Evolutionary conservation across 2,329 filamentous ascomycete species (phyloP), one percentile per base, ranked within the genome.

Genomic region (Fonsecaea nubica): DNA sequence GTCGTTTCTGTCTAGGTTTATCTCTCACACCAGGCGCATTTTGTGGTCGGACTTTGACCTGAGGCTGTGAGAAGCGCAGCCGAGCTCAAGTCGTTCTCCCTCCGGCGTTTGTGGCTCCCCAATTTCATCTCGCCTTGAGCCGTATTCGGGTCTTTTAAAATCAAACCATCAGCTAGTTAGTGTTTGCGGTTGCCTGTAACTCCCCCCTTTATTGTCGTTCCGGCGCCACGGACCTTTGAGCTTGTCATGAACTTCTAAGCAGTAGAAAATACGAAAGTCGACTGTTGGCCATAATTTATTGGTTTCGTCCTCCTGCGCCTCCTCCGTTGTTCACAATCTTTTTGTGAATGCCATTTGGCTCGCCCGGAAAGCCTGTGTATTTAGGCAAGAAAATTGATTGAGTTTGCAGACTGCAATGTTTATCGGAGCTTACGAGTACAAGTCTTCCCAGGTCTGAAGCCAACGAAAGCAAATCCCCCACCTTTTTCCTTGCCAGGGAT

Each of bases 31-130:
- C 25, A 25, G 54, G 6, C 25, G 25, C 25, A 25, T 25, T 58
- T n/a, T 65, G 54, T 65, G 63, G 63, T 58, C 63, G 63, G 63
- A 65, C 63, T 62, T 48, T 50, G 57, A 18, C 38, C 40, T 61
- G 58, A 54, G 58, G 58, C 58, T 40, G 10, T 54, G 33, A 33
- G 13, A 2, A 10, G 30, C 55, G n/a, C n/a, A 33, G 30, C 30
- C 38, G 12, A 25, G 18, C 25, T 15, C 25, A 25, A 25, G 33
- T 54, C 25, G 6, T 54, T 66, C 13, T 36, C 36, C 36, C 52
- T 52, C 18, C 15, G 5, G 3, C 45, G n/a, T 15, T 21, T 62
- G 58, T 57, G 35, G 40, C 52, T 58, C 13, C 38, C 25, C 33
- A 15, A 45, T 57, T 35, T 45, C 50, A 56, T 58, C 45, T 63